Base-by-base conservation (phyloP, 306 rosid genomes). In the Dryas alaskensis region DNA sequence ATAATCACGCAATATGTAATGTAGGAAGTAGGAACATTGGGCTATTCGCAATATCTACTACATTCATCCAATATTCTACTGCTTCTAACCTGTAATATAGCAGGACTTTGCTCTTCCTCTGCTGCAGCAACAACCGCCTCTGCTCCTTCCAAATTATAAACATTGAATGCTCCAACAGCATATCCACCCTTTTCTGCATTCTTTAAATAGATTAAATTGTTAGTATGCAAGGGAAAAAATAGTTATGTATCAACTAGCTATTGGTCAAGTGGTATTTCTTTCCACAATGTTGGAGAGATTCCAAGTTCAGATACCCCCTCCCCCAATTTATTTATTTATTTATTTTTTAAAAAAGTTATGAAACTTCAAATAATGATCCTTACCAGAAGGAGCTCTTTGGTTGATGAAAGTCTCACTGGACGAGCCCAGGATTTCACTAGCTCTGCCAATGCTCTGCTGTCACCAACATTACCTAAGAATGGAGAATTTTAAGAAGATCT, bases 101-200 rank as follows among this genome's bases (percentile, higher is more conserved):
- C 98, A 68, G 98, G 97, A 81, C 98, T 93, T 44, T 73, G 85
- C 83, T 85, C 83, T 88, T 91, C 92, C 78, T 93, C 98, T 51
- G 97, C 98, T 44, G 98, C 98, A 75, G 96, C 84, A 69, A 91
- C 86, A 79, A 93, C 94, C 52, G 98, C 97, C 79, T 88, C 89
- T 61, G 81, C 94, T 84, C 97, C 98, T 91, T 93, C 97, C 87
- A 93, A 81, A 89, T 93, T 93, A 75, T 93, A 93, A 57, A 93
- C 91, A 31, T 91, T 93, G 82, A 93, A 93, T n/a, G 98, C 98
- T 84, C 98, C 98, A 70, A 93, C 88, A 73, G 98, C 97, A 84
- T 91, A 93, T 75, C 94, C 89, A 65, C 97, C 98, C 59, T 76
- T 81, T 79, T 86, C 96, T 62, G 98, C 98, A 66, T 78, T 81